A percentile compares a stretch with the other conserved stretches of the same genome.
Evolutionary conservation across 2,329 filamentous ascomycete species (phyloP).

Genomic region (Arthrobotrys pseudoclavata): DNA sequence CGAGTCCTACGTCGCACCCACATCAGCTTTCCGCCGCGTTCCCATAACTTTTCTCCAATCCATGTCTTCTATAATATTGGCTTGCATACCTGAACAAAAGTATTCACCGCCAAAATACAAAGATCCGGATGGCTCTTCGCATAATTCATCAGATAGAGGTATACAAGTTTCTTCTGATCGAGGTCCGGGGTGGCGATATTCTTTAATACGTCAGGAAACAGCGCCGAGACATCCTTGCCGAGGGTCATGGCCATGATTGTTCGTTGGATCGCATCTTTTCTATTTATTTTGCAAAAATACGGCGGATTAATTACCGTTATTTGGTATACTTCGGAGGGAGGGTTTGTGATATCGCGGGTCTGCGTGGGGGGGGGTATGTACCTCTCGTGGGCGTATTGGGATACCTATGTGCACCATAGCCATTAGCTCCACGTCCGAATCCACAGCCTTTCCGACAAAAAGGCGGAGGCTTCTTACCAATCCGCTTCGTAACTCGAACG

Average conservation of each 20-base stretch:
- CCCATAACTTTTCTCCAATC: background rate
- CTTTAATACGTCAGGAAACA: slow-evolving; percentile 98
- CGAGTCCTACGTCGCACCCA: slow-evolving; percentile 73
- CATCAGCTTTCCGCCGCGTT: slow-evolving; percentile 3
- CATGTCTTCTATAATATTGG: background rate
- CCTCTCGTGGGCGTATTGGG: slow-evolving; percentile 98
- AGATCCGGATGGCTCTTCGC: slow-evolving; percentile 98
- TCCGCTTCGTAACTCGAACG: slow-evolving; percentile 94
- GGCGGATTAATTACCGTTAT: background rate
- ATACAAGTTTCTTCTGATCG: slow-evolving; percentile 99
- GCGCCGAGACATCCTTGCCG: slow-evolving; percentile 95
- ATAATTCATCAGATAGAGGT: slow-evolving; percentile 99
- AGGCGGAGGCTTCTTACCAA: slow-evolving; percentile 71
- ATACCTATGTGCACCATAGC: slow-evolving; percentile 69
- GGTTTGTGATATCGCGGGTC: slow-evolving; percentile 2
- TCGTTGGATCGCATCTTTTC: slow-evolving; percentile 99
- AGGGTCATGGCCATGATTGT: slow-evolving; percentile 99
- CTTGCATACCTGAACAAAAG: slow-evolving; percentile 80
- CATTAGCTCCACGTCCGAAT: slow-evolving; percentile 65
- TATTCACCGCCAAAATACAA: slow-evolving; percentile 98
- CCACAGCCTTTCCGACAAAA: slow-evolving; percentile 59
- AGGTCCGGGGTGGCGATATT: slow-evolving; percentile 95
- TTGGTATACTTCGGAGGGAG: background rate
- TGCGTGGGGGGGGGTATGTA: slow-evolving; percentile 64
- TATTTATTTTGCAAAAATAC: slow-evolving; percentile 64